A percentile compares a stretch with the other conserved stretches of the same genome.
These are phyloP conservation scores for Pinus tabuliformis DNA, from an alignment of 75 land plant species.

Conservation along the genomic window DNA sequence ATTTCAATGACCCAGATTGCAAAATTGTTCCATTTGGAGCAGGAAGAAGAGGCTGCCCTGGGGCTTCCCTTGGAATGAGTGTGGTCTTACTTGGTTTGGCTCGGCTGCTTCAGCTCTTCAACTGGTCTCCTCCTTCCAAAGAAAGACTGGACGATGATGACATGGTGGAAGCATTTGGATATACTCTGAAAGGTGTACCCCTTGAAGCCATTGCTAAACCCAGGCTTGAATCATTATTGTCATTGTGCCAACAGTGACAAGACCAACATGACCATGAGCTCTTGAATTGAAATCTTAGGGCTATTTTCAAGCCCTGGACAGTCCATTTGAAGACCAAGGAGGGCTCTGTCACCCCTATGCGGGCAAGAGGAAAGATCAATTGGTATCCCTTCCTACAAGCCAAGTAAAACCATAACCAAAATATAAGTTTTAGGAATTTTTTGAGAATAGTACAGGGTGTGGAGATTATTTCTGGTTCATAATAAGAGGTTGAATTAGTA, in stretches of 20 bases:
- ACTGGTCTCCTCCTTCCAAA: slow-evolving; percentile 20
- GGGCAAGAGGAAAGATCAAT: not conserved
- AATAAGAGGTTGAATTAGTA: not conserved
- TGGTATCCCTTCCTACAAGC: not conserved
- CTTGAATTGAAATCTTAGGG: too few relatives aligned
- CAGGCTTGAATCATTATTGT: not conserved
- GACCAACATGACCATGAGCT: not conserved
- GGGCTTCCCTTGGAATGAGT: slow-evolving; percentile 19
- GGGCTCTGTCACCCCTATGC: not conserved
- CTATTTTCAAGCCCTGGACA: not conserved
- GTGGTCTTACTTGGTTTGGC: slow-evolving; percentile 24
- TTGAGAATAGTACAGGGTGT: not conserved
- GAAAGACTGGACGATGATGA: slow-evolving; percentile 9
- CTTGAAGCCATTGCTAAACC: slow-evolving; percentile 9
- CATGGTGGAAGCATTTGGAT: slow-evolving; percentile 6
- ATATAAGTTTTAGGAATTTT: not conserved
- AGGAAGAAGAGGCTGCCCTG: slow-evolving; percentile 34
- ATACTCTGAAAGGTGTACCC: slow-evolving; percentile 1
- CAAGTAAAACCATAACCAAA: not conserved
- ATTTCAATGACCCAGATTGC: slow-evolving; percentile 14
- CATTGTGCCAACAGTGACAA: not conserved
- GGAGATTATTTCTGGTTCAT: too few relatives aligned
- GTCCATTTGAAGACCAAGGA: not conserved
- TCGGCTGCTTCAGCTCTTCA: slow-evolving; percentile 19
- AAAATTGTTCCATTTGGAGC: slow-evolving; percentile 35